Evolutionary conservation across 805 yeast species (phyloP).

Genomic region (Maudiozyma bulderi): DNA sequence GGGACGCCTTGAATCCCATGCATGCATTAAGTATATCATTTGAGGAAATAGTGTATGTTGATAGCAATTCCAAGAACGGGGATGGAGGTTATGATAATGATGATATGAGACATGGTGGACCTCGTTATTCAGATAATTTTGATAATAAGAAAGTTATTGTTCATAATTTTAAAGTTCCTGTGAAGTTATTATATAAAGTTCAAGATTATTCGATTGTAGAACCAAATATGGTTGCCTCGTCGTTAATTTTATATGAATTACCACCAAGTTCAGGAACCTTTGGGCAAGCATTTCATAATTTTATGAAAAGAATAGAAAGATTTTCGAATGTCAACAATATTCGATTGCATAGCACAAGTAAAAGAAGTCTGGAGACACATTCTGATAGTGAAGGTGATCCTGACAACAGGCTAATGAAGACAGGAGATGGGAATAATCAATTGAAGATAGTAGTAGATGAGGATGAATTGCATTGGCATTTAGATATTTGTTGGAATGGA

Average conservation of each 20-base stretch:
- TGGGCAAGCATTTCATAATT: slow-evolving; percentile 37
- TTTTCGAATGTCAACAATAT: slow-evolving; percentile 46
- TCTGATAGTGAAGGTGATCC: too few relatives aligned
- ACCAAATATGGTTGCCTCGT: slow-evolving; percentile 50
- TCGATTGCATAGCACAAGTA: slow-evolving; percentile 34
- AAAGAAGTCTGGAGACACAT: too few relatives aligned
- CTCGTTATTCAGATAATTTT: slow-evolving; percentile 1
- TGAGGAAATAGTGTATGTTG: slow-evolving; percentile 20
- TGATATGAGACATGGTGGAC: neutral
- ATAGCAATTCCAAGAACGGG: slow-evolving; percentile 4
- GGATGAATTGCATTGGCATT: slow-evolving; percentile 26
- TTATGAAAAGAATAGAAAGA: slow-evolving; percentile 57
- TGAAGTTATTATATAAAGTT: slow-evolving; percentile 46
- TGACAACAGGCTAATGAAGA: slow-evolving; percentile 1
- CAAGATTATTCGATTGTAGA: slow-evolving; percentile 48
- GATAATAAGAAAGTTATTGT: slow-evolving; percentile 33
- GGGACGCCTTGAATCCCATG: slow-evolving; percentile 14
- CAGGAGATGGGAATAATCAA: slow-evolving; percentile 1
- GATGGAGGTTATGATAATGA: slow-evolving; percentile 4
- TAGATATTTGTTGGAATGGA: slow-evolving; percentile 29
- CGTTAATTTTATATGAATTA: slow-evolving; percentile 43
- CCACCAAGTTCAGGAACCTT: slow-evolving; percentile 27
- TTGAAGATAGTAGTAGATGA: slow-evolving; percentile 20
- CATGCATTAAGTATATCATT: slow-evolving; percentile 24
- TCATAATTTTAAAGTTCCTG: slow-evolving; percentile 65